Evolutionary conservation across 306 rosid genomes (phyloP).

Genomic region (Rosa lucieae): DNA sequence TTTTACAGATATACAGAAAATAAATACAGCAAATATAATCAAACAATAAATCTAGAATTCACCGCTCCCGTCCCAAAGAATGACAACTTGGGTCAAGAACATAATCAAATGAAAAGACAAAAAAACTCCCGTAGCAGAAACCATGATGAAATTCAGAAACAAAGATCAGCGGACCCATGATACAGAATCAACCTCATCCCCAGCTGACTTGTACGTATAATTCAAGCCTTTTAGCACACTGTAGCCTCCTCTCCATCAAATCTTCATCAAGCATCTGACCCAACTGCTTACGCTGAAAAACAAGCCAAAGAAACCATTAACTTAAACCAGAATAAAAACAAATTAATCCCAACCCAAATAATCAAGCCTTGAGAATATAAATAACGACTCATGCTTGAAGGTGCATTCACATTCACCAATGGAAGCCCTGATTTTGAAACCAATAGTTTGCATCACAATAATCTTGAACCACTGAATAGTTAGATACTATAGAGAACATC

Average conservation of each 20-base stretch:
- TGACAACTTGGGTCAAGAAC: constrained; percentile 16
- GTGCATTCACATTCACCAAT: background rate
- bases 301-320: background rate
- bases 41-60: background rate
- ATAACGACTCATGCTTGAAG: background rate
- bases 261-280: constrained; percentile 79
- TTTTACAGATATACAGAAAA: constrained; percentile 8
- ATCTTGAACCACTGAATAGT: background rate
- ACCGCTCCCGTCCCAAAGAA: constrained; percentile 15
- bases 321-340: background rate
- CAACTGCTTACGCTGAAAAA: constrained; percentile 64
- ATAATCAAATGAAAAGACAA: background rate
- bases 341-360: too few species aligned
- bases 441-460: background rate
- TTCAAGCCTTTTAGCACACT: constrained; percentile 84
- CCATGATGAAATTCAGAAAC: background rate
- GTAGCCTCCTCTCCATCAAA: constrained; percentile 85
- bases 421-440: background rate
- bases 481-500: background rate
- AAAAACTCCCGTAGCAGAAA: background rate
- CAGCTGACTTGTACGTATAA: constrained; percentile 89
- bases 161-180: constrained; percentile 67
- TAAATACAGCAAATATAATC: background rate
- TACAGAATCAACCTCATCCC: constrained; percentile 93
- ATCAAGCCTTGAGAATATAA: background rate